Conservation (phyloP, 768 basidiomycete genomes). For the Xerocomellus intermedius region DNA sequence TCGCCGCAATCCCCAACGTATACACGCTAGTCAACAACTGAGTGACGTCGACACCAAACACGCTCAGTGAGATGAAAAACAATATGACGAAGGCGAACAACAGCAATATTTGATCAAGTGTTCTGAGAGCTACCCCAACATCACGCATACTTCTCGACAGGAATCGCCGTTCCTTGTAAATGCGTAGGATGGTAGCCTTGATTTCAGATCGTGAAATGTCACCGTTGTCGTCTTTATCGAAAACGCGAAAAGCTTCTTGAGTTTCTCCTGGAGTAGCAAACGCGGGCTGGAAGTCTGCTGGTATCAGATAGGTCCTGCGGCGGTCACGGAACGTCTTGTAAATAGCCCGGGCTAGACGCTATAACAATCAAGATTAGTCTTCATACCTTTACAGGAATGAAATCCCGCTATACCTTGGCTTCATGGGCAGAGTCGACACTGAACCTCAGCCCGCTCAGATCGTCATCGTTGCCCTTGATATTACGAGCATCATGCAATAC, state of each 20-base stretch:
- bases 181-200: conserved; percentile 61
- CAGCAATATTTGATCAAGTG: conserved; percentile 62
- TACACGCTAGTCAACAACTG: conserved; percentile 70
- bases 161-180: conserved; percentile 79
- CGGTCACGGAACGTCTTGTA: conserved; percentile 59
- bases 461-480: conserved; percentile 50
- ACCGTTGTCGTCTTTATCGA: conserved; percentile 75
- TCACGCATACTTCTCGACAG: conserved; percentile 76
- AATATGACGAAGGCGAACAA: conserved; percentile 61
- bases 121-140: conserved; percentile 62
- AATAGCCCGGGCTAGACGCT: conserved; percentile 68
- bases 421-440: conserved; percentile 57
- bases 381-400: not conserved
- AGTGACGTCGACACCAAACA: conserved; percentile 69
- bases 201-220: conserved; percentile 76
- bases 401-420: conserved; percentile 51
- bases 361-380: not conserved
- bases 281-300: conserved; percentile 70
- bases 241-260: conserved; percentile 67
- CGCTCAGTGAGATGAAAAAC: conserved; percentile 70
- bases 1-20: conserved; percentile 67
- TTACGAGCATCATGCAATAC: conserved; percentile 77
- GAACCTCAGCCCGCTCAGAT: conserved; percentile 45
- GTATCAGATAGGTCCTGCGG: conserved; percentile 56
- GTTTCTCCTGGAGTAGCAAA: conserved; percentile 58